phyloP scores from a whole-genome alignment of 345 rosid species.

The Ceriops decandra region DNA sequence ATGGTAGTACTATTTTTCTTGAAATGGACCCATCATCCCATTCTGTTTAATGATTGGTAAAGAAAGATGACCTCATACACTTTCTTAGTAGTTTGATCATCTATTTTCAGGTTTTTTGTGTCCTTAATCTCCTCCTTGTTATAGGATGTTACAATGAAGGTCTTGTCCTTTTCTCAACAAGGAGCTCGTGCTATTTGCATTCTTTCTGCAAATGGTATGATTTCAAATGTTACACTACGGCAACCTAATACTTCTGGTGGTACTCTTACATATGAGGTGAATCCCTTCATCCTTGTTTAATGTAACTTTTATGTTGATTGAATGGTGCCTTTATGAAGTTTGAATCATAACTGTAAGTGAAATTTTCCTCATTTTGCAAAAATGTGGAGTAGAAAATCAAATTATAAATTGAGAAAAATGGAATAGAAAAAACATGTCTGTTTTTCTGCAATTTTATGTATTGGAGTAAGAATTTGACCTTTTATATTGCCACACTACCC shows the following conservation, averaged over 20 bases:
- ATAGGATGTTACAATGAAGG: constrained; percentile 91
- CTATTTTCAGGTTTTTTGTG: background rate
- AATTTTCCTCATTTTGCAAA: too few relatives aligned
- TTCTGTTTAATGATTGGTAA: background rate
- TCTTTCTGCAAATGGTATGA: constrained; percentile 80
- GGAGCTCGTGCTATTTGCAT: constrained; percentile 78
- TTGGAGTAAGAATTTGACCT: background rate
- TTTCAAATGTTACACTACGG: constrained; percentile 86
- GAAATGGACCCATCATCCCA: background rate
- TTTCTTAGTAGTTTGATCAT: background rate
- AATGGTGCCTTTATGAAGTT: too few relatives aligned
- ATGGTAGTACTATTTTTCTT: too few relatives aligned
- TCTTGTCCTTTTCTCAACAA: constrained; percentile 87
- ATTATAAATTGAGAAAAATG: too few relatives aligned
- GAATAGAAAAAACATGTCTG: background rate
- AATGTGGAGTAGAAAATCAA: too few relatives aligned
- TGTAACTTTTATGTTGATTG: background rate
- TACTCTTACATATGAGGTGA: constrained; percentile 89
- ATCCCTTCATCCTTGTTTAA: constrained; percentile 11
- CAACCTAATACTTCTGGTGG: constrained; percentile 84
- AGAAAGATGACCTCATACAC: background rate
- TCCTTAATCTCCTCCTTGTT: constrained; percentile 14
- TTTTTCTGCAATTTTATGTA: background rate
- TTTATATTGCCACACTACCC: background rate
- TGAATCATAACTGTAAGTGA: too few relatives aligned